Base-by-base conservation (phyloP, 2,329 filamentous ascomycete genomes). In the Arthrobotrys megalospora region DNA sequence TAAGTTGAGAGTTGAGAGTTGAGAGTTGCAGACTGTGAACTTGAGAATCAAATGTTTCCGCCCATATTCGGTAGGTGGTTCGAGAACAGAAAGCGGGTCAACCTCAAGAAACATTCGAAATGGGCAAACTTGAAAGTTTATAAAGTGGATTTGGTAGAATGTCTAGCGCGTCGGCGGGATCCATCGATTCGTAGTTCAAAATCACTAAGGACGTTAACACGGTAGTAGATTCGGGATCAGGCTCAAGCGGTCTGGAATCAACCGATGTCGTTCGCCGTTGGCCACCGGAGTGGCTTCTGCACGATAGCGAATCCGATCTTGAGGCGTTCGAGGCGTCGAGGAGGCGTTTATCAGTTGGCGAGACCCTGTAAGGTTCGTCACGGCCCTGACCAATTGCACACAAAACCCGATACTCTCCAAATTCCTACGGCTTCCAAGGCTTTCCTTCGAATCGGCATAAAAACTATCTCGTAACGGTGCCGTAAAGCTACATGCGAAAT, bases 241-340 rank as follows among this genome's bases (percentile, higher is more conserved):
- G 50, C 11, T 12, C 7, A 2, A 11, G 47, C 16, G 19, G 47
- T 53, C 28, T 53, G 14, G 50, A 14, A 16, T 24, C 50, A 53
- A 11, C 52, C 52, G 34, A 58, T 58, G 16, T 58, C 32, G n/a
- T 58, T 28, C 16, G 3, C 52, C 52, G 52, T 58, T 58, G 52
- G 52, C n/a, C 34, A 58, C 7, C 52, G 52, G 52, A 41, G 52
- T 58, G 52, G 52, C 52, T 58, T 58, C 52, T 58, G 52, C 52
- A 38, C 2, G 21, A 38, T 38, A 38, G 11, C 52, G 28, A 36
- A 53, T 53, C 14, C 28, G 52, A 58, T 58, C 52, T 34, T 6
- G 52, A 58, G 52, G 50, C 50, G 24, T 53, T 34, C 6, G 28
- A 58, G 52, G 52, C 52, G 52, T 21, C 24, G 24, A 36, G 14